Evolutionary conservation across 345 rosid genomes (phyloP).

Genomic region (Populus alba): DNA sequence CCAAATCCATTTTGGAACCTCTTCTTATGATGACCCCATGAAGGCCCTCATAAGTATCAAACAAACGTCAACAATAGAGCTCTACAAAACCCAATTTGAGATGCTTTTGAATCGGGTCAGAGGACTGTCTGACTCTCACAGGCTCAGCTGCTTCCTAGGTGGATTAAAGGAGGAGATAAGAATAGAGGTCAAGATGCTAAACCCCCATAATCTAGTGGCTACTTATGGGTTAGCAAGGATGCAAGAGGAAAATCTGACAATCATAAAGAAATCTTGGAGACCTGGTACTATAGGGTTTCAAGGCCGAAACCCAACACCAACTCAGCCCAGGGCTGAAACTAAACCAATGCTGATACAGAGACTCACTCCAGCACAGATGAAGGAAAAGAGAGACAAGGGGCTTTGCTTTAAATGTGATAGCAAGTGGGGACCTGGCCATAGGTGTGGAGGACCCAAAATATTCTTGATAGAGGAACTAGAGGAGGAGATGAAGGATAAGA

Average conservation of each 20-base stretch:
- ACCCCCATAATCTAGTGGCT: neutral
- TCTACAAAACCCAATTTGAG: neutral
- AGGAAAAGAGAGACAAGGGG: too few species aligned
- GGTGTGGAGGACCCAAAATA: neutral
- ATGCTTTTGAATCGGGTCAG: too few species aligned
- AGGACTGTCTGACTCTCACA: neutral
- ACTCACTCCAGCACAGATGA: too few species aligned
- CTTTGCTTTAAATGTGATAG: too few species aligned
- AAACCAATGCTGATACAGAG: too few species aligned
- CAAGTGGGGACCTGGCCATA: neutral
- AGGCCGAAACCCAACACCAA: too few species aligned
- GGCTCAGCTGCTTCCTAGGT: accelerated
- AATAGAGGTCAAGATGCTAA: too few species aligned
- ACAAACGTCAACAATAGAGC: accelerated
- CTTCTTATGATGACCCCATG: too few species aligned
- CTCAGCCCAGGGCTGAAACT: neutral
- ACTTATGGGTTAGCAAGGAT: neutral
- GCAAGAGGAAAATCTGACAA: neutral
- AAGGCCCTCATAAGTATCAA: too few species aligned
- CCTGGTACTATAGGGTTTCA: neutral
- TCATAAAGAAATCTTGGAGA: too few species aligned
- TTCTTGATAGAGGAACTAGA: too few species aligned
- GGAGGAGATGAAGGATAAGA: neutral
- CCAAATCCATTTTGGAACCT: too few species aligned
- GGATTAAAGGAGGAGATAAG: neutral